phyloP scores from a whole-genome alignment of 106 monocot species.

The Allium fistulosum region DNA sequence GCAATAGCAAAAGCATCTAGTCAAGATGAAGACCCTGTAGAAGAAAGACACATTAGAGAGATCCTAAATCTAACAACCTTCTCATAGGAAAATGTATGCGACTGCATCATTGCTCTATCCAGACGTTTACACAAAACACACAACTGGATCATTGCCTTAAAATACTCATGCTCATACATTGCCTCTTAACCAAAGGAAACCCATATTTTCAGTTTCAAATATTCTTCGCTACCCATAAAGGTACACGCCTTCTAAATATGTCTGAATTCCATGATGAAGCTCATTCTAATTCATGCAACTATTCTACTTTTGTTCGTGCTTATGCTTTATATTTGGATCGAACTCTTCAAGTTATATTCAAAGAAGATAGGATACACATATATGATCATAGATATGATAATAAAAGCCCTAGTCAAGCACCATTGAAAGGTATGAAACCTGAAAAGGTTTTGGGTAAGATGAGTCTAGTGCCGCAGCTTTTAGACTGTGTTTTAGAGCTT shows the following conservation, averaged over 20 bases:
- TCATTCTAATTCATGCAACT: constrained; percentile 69
- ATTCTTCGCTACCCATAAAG: constrained; percentile 51
- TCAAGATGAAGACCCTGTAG: constrained; percentile 66
- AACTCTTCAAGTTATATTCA: constrained; percentile 50
- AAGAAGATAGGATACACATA: constrained; percentile 30
- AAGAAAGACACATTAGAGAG: constrained; percentile 56
- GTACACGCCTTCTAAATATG: constrained; percentile 68
- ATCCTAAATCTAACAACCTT: constrained; percentile 60
- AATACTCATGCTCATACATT: constrained; percentile 61
- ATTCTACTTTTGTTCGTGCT: constrained; percentile 67
- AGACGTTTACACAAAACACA: constrained; percentile 47
- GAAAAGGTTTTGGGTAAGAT: constrained; percentile 52
- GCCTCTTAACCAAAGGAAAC: constrained; percentile 54
- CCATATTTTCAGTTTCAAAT: constrained; percentile 60
- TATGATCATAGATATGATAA: constrained; percentile 18
- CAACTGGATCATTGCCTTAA: constrained; percentile 71
- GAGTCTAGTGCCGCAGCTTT: constrained; percentile 62
- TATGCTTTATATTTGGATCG: constrained; percentile 80
- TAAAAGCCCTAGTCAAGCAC: constrained; percentile 17
- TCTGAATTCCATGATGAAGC: constrained; percentile 72
- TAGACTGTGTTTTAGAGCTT: constrained; percentile 62
- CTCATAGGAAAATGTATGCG: constrained; percentile 31
- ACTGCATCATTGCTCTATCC: constrained; percentile 44
- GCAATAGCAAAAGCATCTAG: constrained; percentile 59
- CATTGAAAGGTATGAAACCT: constrained; percentile 55